A percentile compares a stretch with the other conserved stretches of the same genome.
phyloP scores from a whole-genome alignment of 345 rosid genomes.

The Salix viminalis region DNA sequence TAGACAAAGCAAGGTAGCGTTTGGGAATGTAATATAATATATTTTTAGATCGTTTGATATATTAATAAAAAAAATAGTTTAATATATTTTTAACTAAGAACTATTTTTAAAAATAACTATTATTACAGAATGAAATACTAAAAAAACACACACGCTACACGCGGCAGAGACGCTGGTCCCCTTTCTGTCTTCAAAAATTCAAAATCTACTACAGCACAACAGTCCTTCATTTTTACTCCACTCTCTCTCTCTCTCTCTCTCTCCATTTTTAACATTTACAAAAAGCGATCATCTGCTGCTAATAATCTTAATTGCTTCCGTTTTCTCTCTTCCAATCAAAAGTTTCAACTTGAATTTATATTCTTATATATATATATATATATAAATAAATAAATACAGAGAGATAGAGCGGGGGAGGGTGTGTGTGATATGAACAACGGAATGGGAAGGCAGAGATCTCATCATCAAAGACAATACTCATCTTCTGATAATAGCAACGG shows the following conservation, averaged over 20 bases:
- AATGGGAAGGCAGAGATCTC: slow-evolving; percentile 77
- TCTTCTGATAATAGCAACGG: slow-evolving; percentile 55
- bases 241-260: background rate
- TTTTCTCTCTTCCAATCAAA: background rate
- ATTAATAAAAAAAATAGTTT: too few species aligned
- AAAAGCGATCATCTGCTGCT: background rate
- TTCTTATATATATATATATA: background rate
- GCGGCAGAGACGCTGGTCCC: slow-evolving; percentile 1
- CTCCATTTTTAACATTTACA: background rate
- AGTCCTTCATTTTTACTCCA: background rate
- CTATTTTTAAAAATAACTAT: too few species aligned
- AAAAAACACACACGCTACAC: too few species aligned
- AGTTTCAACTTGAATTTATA: background rate
- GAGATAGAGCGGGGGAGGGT: background rate
- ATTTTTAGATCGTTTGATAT: too few species aligned
- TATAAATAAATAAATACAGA: too few species aligned
- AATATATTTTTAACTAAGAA: too few species aligned
- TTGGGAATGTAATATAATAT: too few species aligned
- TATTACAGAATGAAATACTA: background rate
- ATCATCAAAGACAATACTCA: slow-evolving; percentile 68
- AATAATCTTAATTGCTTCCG: background rate
- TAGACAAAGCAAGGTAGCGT: background rate
- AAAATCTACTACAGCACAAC: background rate
- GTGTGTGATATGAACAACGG: slow-evolving; percentile 47
- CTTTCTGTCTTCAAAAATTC: background rate